These are phyloP conservation scores for Jasminum sambac DNA, from an alignment of 257 asterid genomes.

Conservation along the genomic window DNA sequence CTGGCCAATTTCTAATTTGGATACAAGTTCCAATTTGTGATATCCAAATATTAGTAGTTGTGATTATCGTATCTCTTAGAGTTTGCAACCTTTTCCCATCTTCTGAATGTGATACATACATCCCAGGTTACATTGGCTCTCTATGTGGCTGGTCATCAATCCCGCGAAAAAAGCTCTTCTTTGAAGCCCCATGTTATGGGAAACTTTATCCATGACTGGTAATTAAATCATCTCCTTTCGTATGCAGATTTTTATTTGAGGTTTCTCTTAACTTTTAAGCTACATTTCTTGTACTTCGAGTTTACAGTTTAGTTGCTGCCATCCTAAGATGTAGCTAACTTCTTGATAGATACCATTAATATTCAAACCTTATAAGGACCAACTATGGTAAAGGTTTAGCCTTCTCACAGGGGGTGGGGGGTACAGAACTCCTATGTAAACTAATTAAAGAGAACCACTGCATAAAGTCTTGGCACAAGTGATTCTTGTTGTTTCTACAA, in stretches of 20 bases:
- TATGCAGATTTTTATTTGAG: not conserved
- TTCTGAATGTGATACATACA: conserved; percentile 8
- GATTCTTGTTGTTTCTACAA: not conserved
- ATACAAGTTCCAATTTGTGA: not conserved
- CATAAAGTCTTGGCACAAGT: not conserved
- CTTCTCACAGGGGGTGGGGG: not conserved
- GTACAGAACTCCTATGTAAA: not conserved
- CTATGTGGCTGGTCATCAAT: conserved; percentile 64
- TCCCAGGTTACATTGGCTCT: conserved; percentile 73
- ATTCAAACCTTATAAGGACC: not conserved
- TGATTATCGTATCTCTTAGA: not conserved
- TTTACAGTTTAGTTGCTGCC: not conserved
- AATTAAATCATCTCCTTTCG: conserved; percentile 25
- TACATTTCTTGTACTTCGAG: not conserved
- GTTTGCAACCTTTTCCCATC: conserved; percentile 5
- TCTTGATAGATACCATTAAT: not conserved
- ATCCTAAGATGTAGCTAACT: not conserved
- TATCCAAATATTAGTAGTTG: not conserved
- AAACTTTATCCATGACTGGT: conserved; percentile 88
- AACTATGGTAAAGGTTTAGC: not conserved
- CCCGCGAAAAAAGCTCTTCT: conserved; percentile 70
- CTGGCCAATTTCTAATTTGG: not conserved
- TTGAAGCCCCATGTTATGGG: conserved; percentile 79
- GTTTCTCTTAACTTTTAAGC: not conserved
- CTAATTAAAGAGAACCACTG: not conserved